phyloP scores from a whole-genome alignment of 176 grass and related monocot genomes.

The Phyllostachys edulis region DNA sequence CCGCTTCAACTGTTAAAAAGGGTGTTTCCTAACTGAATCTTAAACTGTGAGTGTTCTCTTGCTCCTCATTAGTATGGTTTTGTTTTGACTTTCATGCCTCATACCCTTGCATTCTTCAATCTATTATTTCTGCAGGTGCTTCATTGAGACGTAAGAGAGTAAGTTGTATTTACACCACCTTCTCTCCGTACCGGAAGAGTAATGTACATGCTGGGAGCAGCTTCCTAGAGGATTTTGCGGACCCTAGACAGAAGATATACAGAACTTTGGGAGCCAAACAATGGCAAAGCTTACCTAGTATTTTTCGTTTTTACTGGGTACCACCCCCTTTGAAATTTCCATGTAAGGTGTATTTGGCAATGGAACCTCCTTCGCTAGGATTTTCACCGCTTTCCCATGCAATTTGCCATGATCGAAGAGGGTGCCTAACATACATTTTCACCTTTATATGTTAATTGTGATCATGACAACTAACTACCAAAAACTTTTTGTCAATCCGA shows the following conservation, averaged over 20 bases:
- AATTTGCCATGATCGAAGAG: no score
- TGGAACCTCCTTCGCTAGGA: no score
- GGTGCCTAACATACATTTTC: no score
- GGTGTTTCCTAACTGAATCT: slow-evolving; percentile 37
- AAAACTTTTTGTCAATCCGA: no score
- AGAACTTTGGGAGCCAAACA: slow-evolving; percentile 14
- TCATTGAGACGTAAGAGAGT: neutral
- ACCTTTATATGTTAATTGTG: no score
- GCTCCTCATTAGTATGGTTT: neutral
- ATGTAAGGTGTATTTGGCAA: no score
- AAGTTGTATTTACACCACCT: slow-evolving; percentile 10
- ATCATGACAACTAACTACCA: no score
- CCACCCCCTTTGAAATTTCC: no score
- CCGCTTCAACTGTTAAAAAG: slow-evolving; percentile 35
- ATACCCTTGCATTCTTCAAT: neutral
- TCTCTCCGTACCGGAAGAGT: neutral
- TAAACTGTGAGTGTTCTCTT: slow-evolving; percentile 4
- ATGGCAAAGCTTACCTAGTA: neutral
- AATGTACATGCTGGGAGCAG: slow-evolving; percentile 19
- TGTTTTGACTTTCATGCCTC: neutral
- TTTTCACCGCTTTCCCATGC: no score
- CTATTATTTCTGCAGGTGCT: slow-evolving; percentile 16
- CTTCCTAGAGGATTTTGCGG: slow-evolving; percentile 29
- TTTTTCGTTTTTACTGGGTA: neutral
- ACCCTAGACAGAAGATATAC: slow-evolving; percentile 9